Base-by-base conservation (phyloP, 2,329 filamentous ascomycete genomes). In the Calonectria pseudoturangicola region DNA sequence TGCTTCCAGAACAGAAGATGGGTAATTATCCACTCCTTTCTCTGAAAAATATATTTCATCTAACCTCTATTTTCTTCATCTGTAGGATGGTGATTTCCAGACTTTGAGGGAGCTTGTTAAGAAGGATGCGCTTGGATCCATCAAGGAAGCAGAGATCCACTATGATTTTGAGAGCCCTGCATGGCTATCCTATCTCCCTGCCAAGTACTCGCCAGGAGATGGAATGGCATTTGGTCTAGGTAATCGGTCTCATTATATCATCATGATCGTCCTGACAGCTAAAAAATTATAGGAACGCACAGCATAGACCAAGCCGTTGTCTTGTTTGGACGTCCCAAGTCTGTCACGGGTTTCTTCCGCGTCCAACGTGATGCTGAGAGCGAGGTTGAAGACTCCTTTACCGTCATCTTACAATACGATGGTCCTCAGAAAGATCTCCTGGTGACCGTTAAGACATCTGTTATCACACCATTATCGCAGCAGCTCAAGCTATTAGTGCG, bases 141-240 rank as follows among this genome's bases (percentile, higher is more conserved):
- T 93, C 62, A 88, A 89, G 45, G 92, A 93, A 75, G 93, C 91
- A 64, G 89, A 93, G 76, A 88, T 91, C 3, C 91, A 93, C 81
- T 93, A 93, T 71, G 92, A 94, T 77, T 89, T 87, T 47, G 85
- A 86, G 43, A 82, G 82, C 0, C 84, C 86, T 0, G 51, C 79
- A 1, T 88, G 86, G 86, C 75, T 87, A 0, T 70, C 79, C 0
- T 66, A 51, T 0, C 84, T 82, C 79, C 83, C 75, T 0, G 68
- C 65, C 6, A 78, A 83, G 36, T 85, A 84, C 54, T 77, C 74
- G 0, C 83, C 84, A 0, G 86, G 86, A 0, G 77, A 82, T 1
- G 86, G 86, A 0, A 84, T 87, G 81, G 76, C 84, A 0, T 88
- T 85, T 72, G 86, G 83, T 1, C 80, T 87, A 0, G 86, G 86